Evolutionary conservation across 371 early-diverging fungal genomes (phyloP).

Genomic region (Mortierella sp.): DNA sequence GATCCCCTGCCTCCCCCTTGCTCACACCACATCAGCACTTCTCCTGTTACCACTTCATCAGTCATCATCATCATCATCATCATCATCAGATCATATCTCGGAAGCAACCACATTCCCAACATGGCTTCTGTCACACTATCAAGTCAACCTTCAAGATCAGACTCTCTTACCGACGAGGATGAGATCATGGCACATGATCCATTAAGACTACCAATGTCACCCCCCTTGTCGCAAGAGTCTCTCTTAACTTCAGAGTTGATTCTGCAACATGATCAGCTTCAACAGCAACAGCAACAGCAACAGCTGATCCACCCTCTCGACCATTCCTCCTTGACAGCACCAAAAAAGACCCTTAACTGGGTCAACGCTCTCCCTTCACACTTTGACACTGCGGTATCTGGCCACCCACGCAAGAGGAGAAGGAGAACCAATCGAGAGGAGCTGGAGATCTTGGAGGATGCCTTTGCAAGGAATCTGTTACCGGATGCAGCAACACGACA

Average conservation of each 20-base stretch:
- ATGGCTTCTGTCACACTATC: conserved; percentile 16
- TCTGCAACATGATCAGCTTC: neutral
- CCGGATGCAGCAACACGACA: conserved; percentile 84
- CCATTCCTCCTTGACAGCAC: conserved; percentile 7
- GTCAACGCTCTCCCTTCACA: conserved; percentile 53
- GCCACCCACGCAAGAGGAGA: conserved; percentile 65
- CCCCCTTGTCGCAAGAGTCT: conserved; percentile 36
- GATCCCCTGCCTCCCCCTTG: neutral
- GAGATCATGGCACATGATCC: conserved; percentile 21
- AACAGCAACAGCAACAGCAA: conserved; percentile 4
- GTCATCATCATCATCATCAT: neutral
- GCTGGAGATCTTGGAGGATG: conserved; percentile 68
- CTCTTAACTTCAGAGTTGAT: neutral
- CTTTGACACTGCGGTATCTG: conserved; percentile 34
- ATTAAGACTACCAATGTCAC: conserved; percentile 26
- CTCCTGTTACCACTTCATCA: neutral
- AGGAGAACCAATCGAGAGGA: conserved; percentile 75
- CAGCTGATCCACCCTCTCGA: conserved; percentile 33
- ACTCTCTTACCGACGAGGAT: conserved; percentile 18
- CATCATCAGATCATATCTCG: neutral
- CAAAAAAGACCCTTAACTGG: conserved; percentile 55
- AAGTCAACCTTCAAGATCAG: conserved; percentile 7
- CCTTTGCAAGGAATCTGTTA: conserved; percentile 69
- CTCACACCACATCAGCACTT: neutral
- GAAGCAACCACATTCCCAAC: neutral